A percentile compares a stretch with the other conserved stretches of the same genome.
phyloP scores from a whole-genome alignment of 2,329 filamentous ascomycete genomes.

The Leptoxyphium fumago region DNA sequence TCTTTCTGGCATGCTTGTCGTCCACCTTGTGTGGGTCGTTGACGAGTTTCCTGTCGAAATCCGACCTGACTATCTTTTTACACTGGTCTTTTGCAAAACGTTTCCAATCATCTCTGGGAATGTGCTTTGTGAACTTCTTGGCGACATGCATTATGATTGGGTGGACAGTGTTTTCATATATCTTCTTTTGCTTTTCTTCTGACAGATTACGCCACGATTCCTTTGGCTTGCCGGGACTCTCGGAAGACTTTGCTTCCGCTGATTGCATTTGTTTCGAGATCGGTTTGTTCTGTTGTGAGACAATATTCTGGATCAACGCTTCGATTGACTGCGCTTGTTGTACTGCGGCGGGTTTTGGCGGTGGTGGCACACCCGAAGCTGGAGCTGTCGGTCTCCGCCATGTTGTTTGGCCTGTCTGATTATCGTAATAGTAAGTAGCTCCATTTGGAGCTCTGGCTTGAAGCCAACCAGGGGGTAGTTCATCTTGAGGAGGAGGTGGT shows the following conservation, averaged over 20 bases:
- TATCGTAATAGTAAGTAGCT: constrained; percentile 67
- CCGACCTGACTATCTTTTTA: constrained; percentile 81
- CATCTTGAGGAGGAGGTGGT: constrained; percentile 32
- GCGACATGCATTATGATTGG: constrained; percentile 75
- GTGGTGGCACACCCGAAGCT: constrained; percentile 39
- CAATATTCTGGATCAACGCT: constrained; percentile 53
- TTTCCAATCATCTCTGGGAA: constrained; percentile 65
- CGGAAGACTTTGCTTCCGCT: constrained; percentile 49
- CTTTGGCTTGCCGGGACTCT: constrained; percentile 39
- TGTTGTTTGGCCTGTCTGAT: constrained; percentile 58
- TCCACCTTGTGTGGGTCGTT: constrained; percentile 63
- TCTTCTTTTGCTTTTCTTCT: constrained; percentile 80
- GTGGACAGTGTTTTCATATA: constrained; percentile 83
- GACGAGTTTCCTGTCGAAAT: constrained; percentile 83
- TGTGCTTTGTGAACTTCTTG: constrained; percentile 73
- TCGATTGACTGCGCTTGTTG: constrained; percentile 63
- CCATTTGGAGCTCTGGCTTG: constrained; percentile 56
- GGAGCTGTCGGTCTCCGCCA: constrained; percentile 67
- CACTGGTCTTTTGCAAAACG: constrained; percentile 48
- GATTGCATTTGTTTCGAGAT: constrained; percentile 40
- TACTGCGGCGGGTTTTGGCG: constrained; percentile 47
- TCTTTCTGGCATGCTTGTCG: constrained; percentile 63
- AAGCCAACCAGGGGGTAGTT: constrained; percentile 77
- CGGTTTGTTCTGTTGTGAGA: constrained; percentile 49
- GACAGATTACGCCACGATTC: constrained; percentile 55